Conservation (phyloP, 139 green algal species). For the Tetratostichococcus sp. region DNA sequence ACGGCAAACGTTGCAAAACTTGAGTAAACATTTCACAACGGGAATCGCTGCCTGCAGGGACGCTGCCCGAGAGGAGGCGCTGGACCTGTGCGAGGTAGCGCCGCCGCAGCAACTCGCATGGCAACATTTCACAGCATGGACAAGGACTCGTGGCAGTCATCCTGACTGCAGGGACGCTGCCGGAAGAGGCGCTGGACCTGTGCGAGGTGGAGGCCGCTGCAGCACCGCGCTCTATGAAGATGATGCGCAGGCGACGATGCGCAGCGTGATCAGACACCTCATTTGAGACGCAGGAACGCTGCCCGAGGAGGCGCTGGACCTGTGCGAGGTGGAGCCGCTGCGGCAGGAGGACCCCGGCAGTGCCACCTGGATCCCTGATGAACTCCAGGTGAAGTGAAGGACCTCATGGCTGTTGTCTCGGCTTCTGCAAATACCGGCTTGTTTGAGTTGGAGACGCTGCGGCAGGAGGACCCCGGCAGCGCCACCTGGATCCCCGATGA, state of each 20-base stretch:
- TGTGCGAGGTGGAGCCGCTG: slow-evolving; percentile 58
- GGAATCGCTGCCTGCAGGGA: slow-evolving; percentile 11
- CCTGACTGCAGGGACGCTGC: slow-evolving; percentile 22
- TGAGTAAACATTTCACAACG: no score
- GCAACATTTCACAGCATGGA: no score
- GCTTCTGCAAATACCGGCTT: no score
- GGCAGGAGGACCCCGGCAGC: slow-evolving; percentile 30
- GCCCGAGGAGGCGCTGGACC: slow-evolving; percentile 30
- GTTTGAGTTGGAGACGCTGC: slow-evolving; percentile 53
- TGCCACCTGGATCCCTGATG: slow-evolving; percentile 15
- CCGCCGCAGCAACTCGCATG: no score
- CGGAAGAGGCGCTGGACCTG: slow-evolving; percentile 33
- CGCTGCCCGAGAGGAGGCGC: slow-evolving; percentile 29
- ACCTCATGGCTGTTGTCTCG: no score
- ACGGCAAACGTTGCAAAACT: no score
- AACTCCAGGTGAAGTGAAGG: no score
- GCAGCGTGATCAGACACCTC: no score
- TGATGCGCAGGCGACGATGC: no score
- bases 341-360: slow-evolving; percentile 31
- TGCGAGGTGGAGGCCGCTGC: slow-evolving; percentile 56
- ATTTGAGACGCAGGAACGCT: slow-evolving; percentile 31
- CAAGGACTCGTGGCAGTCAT: no score
- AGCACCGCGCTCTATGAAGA: no score
- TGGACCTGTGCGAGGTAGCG: slow-evolving; percentile 55
- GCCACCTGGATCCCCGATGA: slow-evolving; percentile 17